phyloP scores from a whole-genome alignment of 495 filamentous ascomycete species.

The Hyaloscypha variabilis region DNA sequence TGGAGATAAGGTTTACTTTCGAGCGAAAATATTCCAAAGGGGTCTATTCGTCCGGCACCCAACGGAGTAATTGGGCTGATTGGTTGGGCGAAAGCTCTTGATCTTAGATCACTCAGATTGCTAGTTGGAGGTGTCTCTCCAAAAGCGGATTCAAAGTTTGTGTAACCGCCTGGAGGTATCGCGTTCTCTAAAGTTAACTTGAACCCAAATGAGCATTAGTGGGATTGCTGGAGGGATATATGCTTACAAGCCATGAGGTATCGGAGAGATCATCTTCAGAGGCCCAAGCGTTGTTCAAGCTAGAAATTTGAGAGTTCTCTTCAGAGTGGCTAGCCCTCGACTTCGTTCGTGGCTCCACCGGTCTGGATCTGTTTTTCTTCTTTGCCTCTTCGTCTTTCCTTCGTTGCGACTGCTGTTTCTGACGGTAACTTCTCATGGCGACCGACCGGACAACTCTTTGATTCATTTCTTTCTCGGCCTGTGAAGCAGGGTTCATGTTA shows the following conservation, averaged over 20 bases:
- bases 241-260: background rate
- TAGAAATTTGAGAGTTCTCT: background rate
- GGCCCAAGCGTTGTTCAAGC: background rate
- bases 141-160: too few species aligned
- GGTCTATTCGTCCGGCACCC: constrained; percentile 11
- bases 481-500: background rate
- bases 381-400: background rate
- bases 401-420: constrained; percentile 4
- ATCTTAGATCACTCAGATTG: too few species aligned
- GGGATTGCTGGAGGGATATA: background rate
- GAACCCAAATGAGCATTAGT: background rate
- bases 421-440: constrained; percentile 15
- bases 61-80: constrained; percentile 3
- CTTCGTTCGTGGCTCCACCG: background rate
- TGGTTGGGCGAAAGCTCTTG: too few species aligned
- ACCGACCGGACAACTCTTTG: constrained; percentile 4
- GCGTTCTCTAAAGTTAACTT: too few species aligned
- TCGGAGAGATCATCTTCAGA: background rate
- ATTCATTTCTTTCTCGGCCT: constrained; percentile 3
- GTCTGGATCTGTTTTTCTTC: background rate
- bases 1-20: background rate
- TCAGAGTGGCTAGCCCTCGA: too few species aligned
- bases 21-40: background rate
- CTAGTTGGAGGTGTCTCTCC: too few species aligned
- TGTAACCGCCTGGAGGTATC: too few species aligned